These are phyloP conservation scores for Sarcomyxa edulis DNA, from an alignment of 768 basidiomycete species.

Conservation along the genomic window DNA sequence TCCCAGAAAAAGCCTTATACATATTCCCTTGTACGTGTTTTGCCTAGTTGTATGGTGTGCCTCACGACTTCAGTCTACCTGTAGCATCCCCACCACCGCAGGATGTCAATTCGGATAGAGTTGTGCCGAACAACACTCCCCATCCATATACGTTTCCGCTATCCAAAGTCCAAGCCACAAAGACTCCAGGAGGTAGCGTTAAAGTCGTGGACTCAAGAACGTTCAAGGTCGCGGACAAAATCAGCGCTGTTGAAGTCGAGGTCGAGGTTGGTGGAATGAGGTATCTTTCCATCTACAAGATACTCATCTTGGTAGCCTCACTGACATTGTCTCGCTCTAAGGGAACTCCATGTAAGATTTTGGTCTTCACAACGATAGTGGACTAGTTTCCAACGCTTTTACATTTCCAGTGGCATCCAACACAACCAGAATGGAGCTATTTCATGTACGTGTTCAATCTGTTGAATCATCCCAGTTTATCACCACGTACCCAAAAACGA, in stretches of 20 bases:
- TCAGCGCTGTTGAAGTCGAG: constrained; percentile 52
- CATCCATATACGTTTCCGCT: constrained; percentile 50
- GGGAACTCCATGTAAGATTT: constrained; percentile 49
- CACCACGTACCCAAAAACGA: background rate
- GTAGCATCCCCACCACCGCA: constrained; percentile 27
- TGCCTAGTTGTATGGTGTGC: background rate
- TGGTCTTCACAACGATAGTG: background rate
- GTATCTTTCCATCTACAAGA: too few relatives aligned
- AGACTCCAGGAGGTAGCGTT: constrained; percentile 48
- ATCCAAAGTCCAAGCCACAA: constrained; percentile 38
- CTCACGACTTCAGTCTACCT: background rate
- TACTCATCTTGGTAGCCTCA: constrained; percentile 6
- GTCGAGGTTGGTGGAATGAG: constrained; percentile 60
- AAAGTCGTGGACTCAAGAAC: constrained; percentile 54
- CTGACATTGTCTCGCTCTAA: constrained; percentile 13
- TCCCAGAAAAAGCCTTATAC: constrained; percentile 50
- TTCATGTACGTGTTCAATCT: constrained; percentile 49
- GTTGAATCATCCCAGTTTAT: background rate
- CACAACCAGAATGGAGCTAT: constrained; percentile 60
- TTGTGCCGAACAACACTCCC: constrained; percentile 43
- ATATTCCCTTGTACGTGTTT: constrained; percentile 35
- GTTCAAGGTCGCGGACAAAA: constrained; percentile 48
- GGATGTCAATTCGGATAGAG: constrained; percentile 36
- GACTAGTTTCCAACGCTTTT: background rate
- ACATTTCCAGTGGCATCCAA: constrained; percentile 58